Percentiles rank a stretch among this genome's conserved stretches.
These are phyloP conservation scores for Pythium phragmiticola DNA, from an alignment of 352 stramenopile genomes.

Conservation along the genomic window DNA sequence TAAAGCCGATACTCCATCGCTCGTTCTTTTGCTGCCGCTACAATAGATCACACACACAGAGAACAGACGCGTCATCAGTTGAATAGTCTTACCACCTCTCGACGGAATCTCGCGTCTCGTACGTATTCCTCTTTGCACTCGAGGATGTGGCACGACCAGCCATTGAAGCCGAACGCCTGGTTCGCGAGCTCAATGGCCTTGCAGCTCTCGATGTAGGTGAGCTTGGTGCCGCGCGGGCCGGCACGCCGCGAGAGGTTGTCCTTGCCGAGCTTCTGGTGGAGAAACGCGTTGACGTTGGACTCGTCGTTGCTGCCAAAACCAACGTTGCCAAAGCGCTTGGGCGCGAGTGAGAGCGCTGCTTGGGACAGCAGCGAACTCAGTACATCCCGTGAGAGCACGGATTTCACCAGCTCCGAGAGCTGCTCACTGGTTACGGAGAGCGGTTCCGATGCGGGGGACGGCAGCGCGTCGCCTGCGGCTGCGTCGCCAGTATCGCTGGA, in stretches of 20 bases:
- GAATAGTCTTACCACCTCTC: background rate
- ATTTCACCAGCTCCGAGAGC: slow-evolving; percentile 23
- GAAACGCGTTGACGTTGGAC: slow-evolving; percentile 58
- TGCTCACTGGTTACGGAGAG: slow-evolving; percentile 23
- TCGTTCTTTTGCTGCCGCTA: slow-evolving; percentile 72
- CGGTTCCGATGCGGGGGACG: background rate
- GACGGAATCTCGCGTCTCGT: slow-evolving; percentile 22
- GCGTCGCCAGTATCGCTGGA: slow-evolving; percentile 4
- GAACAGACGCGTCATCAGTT: background rate
- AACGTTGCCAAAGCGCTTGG: slow-evolving; percentile 57
- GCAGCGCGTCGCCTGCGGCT: background rate
- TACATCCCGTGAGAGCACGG: slow-evolving; percentile 26
- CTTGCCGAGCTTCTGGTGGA: slow-evolving; percentile 84
- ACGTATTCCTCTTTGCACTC: slow-evolving; percentile 88
- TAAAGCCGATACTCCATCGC: slow-evolving; percentile 76
- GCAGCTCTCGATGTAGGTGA: slow-evolving; percentile 89
- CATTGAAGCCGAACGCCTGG: slow-evolving; percentile 87
- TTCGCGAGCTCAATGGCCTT: slow-evolving; percentile 89
- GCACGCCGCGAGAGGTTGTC: slow-evolving; percentile 65
- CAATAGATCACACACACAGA: background rate
- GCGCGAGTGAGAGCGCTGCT: slow-evolving; percentile 19
- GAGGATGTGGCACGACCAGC: slow-evolving; percentile 81
- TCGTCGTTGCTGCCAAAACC: slow-evolving; percentile 52
- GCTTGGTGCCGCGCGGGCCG: slow-evolving; percentile 62
- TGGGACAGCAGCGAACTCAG: slow-evolving; percentile 25